Base-by-base conservation (phyloP, 2,329 filamentous ascomycete genomes). In the Pseudocercospora macadamiae region DNA sequence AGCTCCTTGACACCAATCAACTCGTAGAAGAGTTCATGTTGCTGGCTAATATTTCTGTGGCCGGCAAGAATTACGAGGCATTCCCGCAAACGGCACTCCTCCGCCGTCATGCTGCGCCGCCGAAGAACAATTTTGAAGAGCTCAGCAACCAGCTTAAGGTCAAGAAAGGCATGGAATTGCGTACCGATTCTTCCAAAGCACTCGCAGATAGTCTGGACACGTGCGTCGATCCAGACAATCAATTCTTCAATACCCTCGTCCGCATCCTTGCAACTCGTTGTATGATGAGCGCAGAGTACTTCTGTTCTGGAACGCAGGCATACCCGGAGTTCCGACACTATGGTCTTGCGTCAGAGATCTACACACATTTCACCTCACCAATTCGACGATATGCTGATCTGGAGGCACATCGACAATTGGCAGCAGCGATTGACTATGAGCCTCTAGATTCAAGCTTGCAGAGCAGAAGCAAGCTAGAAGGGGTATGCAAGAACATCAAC, bases 271-370 rank as follows among this genome's bases (percentile, higher is more conserved):
- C 95, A 8, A 99, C 95, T 7, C 89, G 95, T 19, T 99, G 95
- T 83, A 99, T 99, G 95, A 96, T 96, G 82, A 95, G 91, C 54
- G 95, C 95, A 62, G 95, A 99, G 77, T 99, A 99, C 78, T 99
- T 99, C 77, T 95, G 90, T 77, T 90, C 93, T 0, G 95, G 95
- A 60, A 93, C 92, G 5, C 92, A 97, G 74, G 86, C 93, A 0
- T 93, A 95, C 74, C 89, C 91, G 0, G 95, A 97, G 73, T 99
- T 96, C 83, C 86, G 91, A 53, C 96, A 99, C 78, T 99, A 99
- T 76, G 95, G 95, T 66, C 87, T 99, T 32, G 96, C 96, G 0
- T 92, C 89, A 3, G 90, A 96, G 70, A 99, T 99, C 73, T 99
- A 99, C 80, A 99, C 95, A 2, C 95, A 99, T 76, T 99, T 99